A percentile compares a stretch with the other conserved stretches of the same genome.
These are phyloP conservation scores for Colletotrichum graminicola DNA, from an alignment of 2,329 filamentous ascomycete species.

Conservation along the genomic window DNA sequence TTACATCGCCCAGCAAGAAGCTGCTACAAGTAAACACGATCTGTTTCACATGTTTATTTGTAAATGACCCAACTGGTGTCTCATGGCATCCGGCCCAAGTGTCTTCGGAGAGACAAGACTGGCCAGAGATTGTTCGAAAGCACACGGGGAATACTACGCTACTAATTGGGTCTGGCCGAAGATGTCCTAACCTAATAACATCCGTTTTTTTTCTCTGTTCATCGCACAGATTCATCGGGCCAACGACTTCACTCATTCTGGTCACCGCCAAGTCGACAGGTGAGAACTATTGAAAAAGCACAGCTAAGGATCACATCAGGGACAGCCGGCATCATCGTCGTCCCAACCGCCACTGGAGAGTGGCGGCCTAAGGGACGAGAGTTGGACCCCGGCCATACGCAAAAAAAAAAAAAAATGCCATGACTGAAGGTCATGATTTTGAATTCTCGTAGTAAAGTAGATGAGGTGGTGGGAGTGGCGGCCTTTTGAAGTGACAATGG, in stretches of 20 bases:
- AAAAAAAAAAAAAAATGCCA: conserved; percentile 2
- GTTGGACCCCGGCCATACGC: neutral
- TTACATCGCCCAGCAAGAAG: neutral
- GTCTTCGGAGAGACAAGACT: neutral
- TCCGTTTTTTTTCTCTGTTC: neutral
- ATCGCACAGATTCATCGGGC: neutral
- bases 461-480: neutral
- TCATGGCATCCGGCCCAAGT: neutral
- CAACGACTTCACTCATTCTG: neutral
- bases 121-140: neutral
- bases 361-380: neutral
- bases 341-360: neutral
- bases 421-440: conserved; percentile 36
- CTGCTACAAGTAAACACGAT: neutral
- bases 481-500: conserved; percentile 23
- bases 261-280: no score
- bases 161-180: neutral
- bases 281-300: neutral
- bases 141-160: no score
- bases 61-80: neutral
- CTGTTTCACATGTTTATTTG: neutral
- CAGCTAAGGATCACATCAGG: neutral
- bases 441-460: conserved; percentile 35
- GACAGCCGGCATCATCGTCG: no score
- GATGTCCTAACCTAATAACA: no score